These are phyloP conservation scores for Scalesia atractyloides DNA, from an alignment of 129 eudicot genomes.

Conservation along the genomic window DNA sequence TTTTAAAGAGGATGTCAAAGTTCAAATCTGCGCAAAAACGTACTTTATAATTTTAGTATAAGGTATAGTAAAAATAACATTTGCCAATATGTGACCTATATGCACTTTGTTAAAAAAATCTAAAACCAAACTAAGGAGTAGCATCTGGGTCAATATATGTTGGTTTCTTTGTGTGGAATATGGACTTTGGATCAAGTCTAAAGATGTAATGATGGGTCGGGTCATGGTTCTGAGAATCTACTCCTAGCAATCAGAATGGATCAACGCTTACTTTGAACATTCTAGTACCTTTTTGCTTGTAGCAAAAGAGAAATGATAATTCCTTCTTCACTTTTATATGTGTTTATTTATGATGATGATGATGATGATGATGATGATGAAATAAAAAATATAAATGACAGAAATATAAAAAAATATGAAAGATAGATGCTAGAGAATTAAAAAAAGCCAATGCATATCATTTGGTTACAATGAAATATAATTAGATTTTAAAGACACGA, in stretches of 20 bases:
- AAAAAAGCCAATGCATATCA: too few relatives aligned
- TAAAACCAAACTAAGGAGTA: neutral
- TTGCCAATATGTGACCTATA: too few relatives aligned
- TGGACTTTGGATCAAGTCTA: constrained; percentile 29
- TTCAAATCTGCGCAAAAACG: too few relatives aligned
- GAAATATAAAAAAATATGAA: neutral
- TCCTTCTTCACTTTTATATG: neutral
- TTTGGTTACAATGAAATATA: too few relatives aligned
- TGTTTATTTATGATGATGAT: neutral
- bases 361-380: neutral
- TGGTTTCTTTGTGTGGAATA: constrained; percentile 22
- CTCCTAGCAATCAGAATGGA: neutral
- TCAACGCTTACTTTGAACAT: constrained; percentile 12
- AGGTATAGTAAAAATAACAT: too few relatives aligned
- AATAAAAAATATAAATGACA: neutral
- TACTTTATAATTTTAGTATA: too few relatives aligned
- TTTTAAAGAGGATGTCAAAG: too few relatives aligned
- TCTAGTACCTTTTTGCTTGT: constrained; percentile 18
- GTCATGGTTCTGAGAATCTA: constrained; percentile 1
- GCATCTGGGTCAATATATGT: constrained; percentile 6
- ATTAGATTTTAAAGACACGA: too few relatives aligned
- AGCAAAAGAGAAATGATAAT: neutral
- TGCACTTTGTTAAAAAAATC: neutral
- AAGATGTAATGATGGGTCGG: constrained; percentile 21
- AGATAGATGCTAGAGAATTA: too few relatives aligned